Percentiles rank a stretch among this genome's conserved stretches.
Conservation (phyloP, 805 yeast species). For the Saccharomycopsis olivae region DNA sequence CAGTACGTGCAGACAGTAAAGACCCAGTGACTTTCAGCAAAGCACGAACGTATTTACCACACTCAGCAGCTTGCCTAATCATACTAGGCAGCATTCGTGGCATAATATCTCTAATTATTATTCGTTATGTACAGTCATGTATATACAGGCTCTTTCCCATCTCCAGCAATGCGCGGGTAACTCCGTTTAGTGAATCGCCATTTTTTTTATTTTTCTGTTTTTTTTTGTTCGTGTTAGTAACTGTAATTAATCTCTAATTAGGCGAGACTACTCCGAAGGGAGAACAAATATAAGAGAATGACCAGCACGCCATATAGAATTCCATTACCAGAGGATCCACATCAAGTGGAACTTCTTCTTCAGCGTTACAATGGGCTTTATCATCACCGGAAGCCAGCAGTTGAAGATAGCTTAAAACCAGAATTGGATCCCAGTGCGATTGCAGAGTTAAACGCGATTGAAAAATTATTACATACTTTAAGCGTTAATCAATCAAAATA, state of each 20-base stretch:
- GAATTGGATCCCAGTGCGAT: constrained; percentile 7
- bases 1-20: constrained; percentile 37
- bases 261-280: too few relatives aligned
- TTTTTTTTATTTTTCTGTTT: too few relatives aligned
- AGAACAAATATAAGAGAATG: too few relatives aligned
- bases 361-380: constrained; percentile 24
- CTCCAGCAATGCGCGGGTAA: too few relatives aligned
- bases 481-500: constrained; percentile 20
- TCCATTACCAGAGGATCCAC: not conserved
- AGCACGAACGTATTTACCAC: not conserved
- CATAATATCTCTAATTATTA: too few relatives aligned
- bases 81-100: constrained; percentile 12
- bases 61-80: not conserved
- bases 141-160: too few relatives aligned
- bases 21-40: constrained; percentile 18
- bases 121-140: too few relatives aligned
- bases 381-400: not conserved
- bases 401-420: not conserved
- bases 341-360: constrained; percentile 20
- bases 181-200: too few relatives aligned
- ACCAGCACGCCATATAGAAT: too few relatives aligned
- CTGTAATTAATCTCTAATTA: too few relatives aligned
- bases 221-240: too few relatives aligned
- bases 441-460: constrained; percentile 34
- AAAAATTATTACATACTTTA: constrained; percentile 29